Evolutionary conservation across 805 yeast species (phyloP), one percentile per base, ranked within the genome.

Genomic region (Naumovozyma dairenensis): DNA sequence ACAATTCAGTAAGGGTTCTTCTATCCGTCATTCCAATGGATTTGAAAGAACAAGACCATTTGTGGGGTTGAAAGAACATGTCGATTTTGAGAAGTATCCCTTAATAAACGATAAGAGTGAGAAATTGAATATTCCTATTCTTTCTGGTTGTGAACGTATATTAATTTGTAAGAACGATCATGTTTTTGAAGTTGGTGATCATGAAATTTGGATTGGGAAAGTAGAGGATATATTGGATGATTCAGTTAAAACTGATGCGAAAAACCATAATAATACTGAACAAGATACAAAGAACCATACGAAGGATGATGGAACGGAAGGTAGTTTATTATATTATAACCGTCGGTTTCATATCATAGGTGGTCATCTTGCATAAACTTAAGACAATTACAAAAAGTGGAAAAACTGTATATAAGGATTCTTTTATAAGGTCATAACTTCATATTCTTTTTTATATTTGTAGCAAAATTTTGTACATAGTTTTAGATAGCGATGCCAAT

Each of bases 131-230:
- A 56, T 77, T 7, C 92, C 93, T 0, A 58, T 81, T 0, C 47
- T 82, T 37, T 62, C 61, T 16, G 64, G 69, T 16, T 67, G 75
- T 21, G 86, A 78, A 41, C 60, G 74, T 30, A 71, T 76, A 2
- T 58, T 82, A 40, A 68, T 82, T 14, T 82, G 92, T 52, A 63
- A 69, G 35, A 71, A 70, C 34, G 61, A 56, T 29, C 60, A 65
- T 17, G 71, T 69, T 4, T 66, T 80, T 32, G 53, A 54, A 8
- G 78, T 85, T 1, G 86, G 81, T 39, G 85, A 81, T 49, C 97
- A 89, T 59, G 95, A 87, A 52, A 74, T 89, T 3, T 84, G 96
- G 92, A 74, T 86, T 4, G 95, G 84, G 3, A 68, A 72, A 39
- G 93, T 89, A 4, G 59, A 65, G 24, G 80, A 80, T 26, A 71